phyloP scores from a whole-genome alignment of 176 grass and related monocot genomes.

The Tillandsia leiboldiana region DNA sequence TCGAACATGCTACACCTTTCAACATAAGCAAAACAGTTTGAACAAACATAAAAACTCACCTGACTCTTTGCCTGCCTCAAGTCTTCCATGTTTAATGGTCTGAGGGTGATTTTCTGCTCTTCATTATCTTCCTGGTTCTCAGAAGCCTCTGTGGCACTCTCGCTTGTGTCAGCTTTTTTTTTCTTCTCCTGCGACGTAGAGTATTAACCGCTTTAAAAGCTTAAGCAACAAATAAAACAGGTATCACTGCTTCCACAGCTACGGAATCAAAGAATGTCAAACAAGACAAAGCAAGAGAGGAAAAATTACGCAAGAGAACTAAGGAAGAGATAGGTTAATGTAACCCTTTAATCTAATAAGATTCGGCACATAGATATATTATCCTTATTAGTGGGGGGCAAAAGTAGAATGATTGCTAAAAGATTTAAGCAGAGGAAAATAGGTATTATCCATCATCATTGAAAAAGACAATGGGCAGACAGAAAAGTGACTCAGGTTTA shows the following conservation, averaged over 20 bases:
- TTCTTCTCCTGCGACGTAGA: constrained; percentile 36
- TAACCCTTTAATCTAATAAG: constrained; percentile 1
- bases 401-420: too few species aligned
- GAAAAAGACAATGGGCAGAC: too few species aligned
- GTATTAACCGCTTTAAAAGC: not conserved
- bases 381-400: too few species aligned
- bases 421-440: too few species aligned
- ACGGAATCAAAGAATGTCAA: not conserved
- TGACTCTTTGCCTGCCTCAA: constrained; percentile 85
- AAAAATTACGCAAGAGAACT: not conserved
- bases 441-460: too few species aligned
- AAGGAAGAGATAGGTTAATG: not conserved
- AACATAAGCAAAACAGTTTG: not conserved
- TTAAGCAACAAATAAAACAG: not conserved
- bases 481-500: too few species aligned
- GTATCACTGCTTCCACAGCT: not conserved
- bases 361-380: not conserved
- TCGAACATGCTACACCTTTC: not conserved
- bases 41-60: constrained; percentile 29
- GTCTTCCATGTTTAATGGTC: constrained; percentile 86
- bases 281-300: not conserved
- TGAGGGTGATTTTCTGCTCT: constrained; percentile 32
- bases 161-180: constrained; percentile 19
- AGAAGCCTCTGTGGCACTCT: constrained; percentile 2
- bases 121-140: constrained; percentile 20